phyloP scores from a whole-genome alignment of 331 rosid genomes.

The Rhamnella rubrinervis region DNA sequence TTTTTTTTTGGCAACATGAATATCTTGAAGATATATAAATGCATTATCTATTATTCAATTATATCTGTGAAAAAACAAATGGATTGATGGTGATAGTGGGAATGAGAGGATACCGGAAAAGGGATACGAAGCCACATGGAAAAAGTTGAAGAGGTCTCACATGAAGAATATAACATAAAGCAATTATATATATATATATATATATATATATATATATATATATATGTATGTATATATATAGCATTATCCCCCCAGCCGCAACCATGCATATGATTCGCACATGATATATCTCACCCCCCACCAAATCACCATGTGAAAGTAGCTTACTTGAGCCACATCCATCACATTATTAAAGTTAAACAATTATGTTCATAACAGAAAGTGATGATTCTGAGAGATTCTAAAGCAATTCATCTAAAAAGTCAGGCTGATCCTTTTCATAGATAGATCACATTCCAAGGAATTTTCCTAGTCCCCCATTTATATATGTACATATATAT shows the following conservation, averaged over 20 bases:
- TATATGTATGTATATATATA: constrained; percentile 8
- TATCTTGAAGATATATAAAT: no score
- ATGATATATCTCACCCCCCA: constrained; percentile 34
- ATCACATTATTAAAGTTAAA: constrained; percentile 7
- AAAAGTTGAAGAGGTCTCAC: constrained; percentile 52
- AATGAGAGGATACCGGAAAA: constrained; percentile 24
- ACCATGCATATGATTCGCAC: constrained; percentile 28
- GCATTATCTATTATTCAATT: no score
- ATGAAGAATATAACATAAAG: constrained; percentile 29
- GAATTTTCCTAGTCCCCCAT: constrained; percentile 9
- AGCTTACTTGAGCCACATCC: neutral
- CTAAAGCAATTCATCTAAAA: constrained; percentile 17
- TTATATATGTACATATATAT: no score
- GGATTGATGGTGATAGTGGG: constrained; percentile 29
- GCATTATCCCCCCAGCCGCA: constrained; percentile 5
- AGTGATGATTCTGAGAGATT: neutral
- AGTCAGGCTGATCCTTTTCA: constrained; percentile 26
- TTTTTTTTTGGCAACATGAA: no score
- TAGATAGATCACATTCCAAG: constrained; percentile 11
- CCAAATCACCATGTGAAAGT: constrained; percentile 21
- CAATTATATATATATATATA: constrained; percentile 19
- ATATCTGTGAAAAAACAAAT: neutral
- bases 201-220: constrained; percentile 28
- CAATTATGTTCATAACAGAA: constrained; percentile 5
- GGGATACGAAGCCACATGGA: constrained; percentile 61